A percentile compares a stretch with the other conserved stretches of the same genome.
Evolutionary conservation across 129 eudicot genomes (phyloP).

Genomic region (Chrysanthemum lavandulifolium): DNA sequence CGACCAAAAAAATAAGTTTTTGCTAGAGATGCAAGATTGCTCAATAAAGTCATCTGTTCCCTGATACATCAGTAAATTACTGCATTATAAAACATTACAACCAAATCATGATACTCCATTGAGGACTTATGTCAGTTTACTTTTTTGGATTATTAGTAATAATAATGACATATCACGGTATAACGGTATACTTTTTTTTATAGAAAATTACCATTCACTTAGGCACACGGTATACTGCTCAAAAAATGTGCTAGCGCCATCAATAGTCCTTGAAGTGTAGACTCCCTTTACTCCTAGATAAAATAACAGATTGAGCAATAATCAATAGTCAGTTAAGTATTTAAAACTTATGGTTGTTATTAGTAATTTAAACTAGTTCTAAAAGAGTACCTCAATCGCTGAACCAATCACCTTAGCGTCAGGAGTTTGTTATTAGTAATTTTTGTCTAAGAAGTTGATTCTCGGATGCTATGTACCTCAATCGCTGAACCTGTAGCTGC

Average conservation of each 20-base stretch:
- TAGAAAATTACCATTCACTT: slow-evolving; percentile 49
- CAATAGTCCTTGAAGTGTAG: slow-evolving; percentile 74
- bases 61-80: slow-evolving; percentile 33
- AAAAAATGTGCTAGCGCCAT: slow-evolving; percentile 65
- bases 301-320: slow-evolving; percentile 17
- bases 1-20: slow-evolving; percentile 75
- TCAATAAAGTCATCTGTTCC: slow-evolving; percentile 60
- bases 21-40: slow-evolving; percentile 60
- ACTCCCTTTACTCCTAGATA: slow-evolving; percentile 71
- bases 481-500: slow-evolving; percentile 62
- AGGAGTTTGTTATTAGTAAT: too few species aligned
- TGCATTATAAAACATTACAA: not conserved
- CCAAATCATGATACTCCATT: too few species aligned
- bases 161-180: slow-evolving; percentile 1
- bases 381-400: too few species aligned
- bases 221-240: slow-evolving; percentile 54
- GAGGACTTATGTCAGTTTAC: too few species aligned
- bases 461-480: too few species aligned
- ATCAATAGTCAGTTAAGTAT: slow-evolving; percentile 4
- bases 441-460: too few species aligned
- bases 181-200: not conserved
- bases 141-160: not conserved
- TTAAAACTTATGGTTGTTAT: not conserved
- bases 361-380: too few species aligned
- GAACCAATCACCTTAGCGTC: too few species aligned